Base-by-base conservation (phyloP, 352 stramenopile species). In the Thalassiosira hispida region DNA sequence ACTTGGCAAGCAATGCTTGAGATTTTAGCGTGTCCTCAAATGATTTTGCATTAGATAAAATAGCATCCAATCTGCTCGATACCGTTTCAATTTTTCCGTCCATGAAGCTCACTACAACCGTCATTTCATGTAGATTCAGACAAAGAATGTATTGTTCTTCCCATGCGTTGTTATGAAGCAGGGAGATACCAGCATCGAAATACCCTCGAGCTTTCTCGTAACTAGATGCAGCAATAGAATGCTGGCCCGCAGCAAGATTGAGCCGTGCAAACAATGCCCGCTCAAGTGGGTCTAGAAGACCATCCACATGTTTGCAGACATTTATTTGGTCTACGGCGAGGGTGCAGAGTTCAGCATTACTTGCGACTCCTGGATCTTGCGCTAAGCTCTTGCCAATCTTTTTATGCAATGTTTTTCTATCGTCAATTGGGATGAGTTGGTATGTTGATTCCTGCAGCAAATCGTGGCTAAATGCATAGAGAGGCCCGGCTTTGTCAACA, bases 311-410 rank as follows among this genome's bases (percentile, higher is more conserved):
- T 31, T 51, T 38, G 53, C 53, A 75, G 9, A 59, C 60, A 27
- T 75, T 67, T n/a, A 75, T 75, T 67, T 75, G 66, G 18, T 67
- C 53, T 4, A 55, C 52, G 1, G 66, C 66, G 12, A 75, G 38
- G 22, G 60, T 31, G 22, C 52, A 52, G 25, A 59, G 1, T 40
- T 18, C 35, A 14, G 8, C 18, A 59, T 75, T 67, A 11, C 23
- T 63, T 31, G 53, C 53, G n/a, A 31, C 53, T 33, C 40, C 29
- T 23, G 18, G 12, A 31, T 31, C 23, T 22, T 7, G 29, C 18
- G 69, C 23, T 27, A 77, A 27, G 14, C n/a, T 51, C 3, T 47
- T 49, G n/a, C 56, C 56, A 62, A 69, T 69, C n/a, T 16, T 31
- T 25, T 49, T 69, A 23, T 59, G 57, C 12, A 64, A 47, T 22